These are phyloP conservation scores for Clarireedia hainanense DNA, from an alignment of 2,329 filamentous ascomycete species.

Conservation along the genomic window DNA sequence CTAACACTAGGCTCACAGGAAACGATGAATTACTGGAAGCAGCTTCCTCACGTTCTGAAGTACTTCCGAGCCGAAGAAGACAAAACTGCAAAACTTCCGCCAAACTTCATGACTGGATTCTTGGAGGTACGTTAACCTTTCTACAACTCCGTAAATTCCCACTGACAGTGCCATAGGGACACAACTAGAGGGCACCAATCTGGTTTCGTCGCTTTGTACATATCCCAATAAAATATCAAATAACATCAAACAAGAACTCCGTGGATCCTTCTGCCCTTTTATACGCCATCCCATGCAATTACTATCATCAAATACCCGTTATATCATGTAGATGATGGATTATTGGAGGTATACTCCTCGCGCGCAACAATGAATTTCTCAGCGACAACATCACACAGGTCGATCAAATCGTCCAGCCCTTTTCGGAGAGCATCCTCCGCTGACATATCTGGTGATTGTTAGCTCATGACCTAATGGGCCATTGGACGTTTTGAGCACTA, in stretches of 20 bases:
- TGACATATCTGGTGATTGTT: conserved; percentile 53
- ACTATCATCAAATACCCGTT: conserved; percentile 2
- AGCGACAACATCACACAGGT: conserved; percentile 87
- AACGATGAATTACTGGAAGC: conserved; percentile 99
- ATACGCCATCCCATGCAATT: conserved; percentile 25
- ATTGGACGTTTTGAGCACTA: conserved; percentile 30
- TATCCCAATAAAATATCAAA: conserved; percentile 25
- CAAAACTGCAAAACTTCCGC: conserved; percentile 66
- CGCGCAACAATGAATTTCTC: conserved; percentile 73
- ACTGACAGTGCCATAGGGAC: conserved; percentile 23
- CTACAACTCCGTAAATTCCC: conserved; percentile 76
- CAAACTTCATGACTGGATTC: conserved; percentile 90
- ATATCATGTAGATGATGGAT: conserved; percentile 5
- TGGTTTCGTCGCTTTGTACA: conserved; percentile 27
- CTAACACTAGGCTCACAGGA: conserved; percentile 51
- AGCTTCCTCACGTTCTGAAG: conserved; percentile 89
- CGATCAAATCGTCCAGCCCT: conserved; percentile 79
- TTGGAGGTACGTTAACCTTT: conserved; percentile 68
- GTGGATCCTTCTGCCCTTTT: conserved; percentile 11
- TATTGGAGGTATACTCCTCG: conserved; percentile 35
- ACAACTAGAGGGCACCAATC: conserved; percentile 23
- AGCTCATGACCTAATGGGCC: conserved; percentile 5
- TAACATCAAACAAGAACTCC: conserved; percentile 14
- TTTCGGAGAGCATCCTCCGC: conserved; percentile 85
- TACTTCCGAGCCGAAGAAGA: conserved; percentile 90